Conservation (phyloP, 768 basidiomycete species). For the Russula lepida region DNA sequence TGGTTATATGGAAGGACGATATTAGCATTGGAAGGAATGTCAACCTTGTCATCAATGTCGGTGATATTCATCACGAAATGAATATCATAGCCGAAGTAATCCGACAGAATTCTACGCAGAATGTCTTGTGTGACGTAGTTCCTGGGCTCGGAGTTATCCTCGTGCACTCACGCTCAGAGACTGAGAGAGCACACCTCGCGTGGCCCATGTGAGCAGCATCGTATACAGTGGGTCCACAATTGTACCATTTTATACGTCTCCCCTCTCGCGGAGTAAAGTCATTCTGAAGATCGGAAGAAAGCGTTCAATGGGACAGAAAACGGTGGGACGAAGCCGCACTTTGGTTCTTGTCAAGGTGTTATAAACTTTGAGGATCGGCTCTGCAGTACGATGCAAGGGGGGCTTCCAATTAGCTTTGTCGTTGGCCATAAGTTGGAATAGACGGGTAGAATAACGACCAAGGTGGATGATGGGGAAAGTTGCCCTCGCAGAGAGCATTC, state of each 20-base stretch:
- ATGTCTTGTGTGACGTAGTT: slow-evolving; percentile 97
- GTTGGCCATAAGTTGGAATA: slow-evolving; percentile 38
- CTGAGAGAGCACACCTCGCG: slow-evolving; percentile 54
- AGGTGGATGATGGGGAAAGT: neutral
- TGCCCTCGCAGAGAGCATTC: slow-evolving; percentile 2
- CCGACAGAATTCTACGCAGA: slow-evolving; percentile 78
- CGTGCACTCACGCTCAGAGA: neutral
- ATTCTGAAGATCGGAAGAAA: slow-evolving; percentile 38
- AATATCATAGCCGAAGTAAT: slow-evolving; percentile 96
- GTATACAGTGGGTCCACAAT: slow-evolving; percentile 98
- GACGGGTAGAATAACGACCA: neutral
- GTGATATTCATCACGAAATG: slow-evolving; percentile 99
- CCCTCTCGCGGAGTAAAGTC: slow-evolving; percentile 67
- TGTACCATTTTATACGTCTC: slow-evolving; percentile 91
- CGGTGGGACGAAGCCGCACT: slow-evolving; percentile 37
- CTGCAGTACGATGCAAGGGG: slow-evolving; percentile 38
- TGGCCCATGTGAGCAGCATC: slow-evolving; percentile 99
- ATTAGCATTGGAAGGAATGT: slow-evolving; percentile 11
- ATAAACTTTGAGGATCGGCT: slow-evolving; percentile 74
- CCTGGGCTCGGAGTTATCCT: slow-evolving; percentile 33
- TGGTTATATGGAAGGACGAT: slow-evolving; percentile 12
- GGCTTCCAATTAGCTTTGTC: slow-evolving; percentile 52
- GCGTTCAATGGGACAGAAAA: neutral
- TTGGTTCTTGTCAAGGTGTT: slow-evolving; percentile 91
- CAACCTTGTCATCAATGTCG: slow-evolving; percentile 97